Evolutionary conservation across 140 eudicot genomes (phyloP).

Genomic region (Erigeron philadelphicus): DNA sequence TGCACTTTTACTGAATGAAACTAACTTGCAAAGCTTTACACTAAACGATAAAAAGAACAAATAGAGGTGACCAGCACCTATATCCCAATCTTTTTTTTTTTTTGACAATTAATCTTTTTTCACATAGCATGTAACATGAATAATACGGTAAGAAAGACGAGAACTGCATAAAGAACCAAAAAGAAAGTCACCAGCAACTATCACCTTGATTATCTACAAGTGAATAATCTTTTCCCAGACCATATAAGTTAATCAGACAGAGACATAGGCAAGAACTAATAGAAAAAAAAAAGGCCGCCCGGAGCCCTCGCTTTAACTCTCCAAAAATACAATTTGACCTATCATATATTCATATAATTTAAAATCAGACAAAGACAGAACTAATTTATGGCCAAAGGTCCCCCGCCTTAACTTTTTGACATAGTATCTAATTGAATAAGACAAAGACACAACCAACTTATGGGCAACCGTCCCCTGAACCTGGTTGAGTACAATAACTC

Average conservation of each 20-base stretch:
- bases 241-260: conserved; percentile 1
- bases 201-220: conserved; percentile 4
- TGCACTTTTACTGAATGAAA: background rate
- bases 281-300: background rate
- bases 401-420: no score
- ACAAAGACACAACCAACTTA: conserved; percentile 11
- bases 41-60: conserved; percentile 11
- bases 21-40: conserved; percentile 3
- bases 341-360: no score
- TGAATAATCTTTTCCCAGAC: conserved; percentile 11
- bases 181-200: background rate
- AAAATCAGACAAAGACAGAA: no score
- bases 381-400: no score
- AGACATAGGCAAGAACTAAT: background rate
- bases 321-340: background rate
- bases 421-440: conserved; percentile 5
- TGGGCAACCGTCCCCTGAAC: conserved; percentile 12
- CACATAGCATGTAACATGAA: background rate
- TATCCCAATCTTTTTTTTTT: background rate
- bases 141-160: background rate
- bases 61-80: conserved; percentile 10
- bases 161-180: background rate
- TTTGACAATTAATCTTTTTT: background rate
- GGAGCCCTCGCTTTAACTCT: background rate
- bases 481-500: conserved; percentile 5